Evolutionary conservation across 148 eudicot species (phyloP), one percentile per base, ranked within the genome.

Genomic region (Simmondsia chinensis): DNA sequence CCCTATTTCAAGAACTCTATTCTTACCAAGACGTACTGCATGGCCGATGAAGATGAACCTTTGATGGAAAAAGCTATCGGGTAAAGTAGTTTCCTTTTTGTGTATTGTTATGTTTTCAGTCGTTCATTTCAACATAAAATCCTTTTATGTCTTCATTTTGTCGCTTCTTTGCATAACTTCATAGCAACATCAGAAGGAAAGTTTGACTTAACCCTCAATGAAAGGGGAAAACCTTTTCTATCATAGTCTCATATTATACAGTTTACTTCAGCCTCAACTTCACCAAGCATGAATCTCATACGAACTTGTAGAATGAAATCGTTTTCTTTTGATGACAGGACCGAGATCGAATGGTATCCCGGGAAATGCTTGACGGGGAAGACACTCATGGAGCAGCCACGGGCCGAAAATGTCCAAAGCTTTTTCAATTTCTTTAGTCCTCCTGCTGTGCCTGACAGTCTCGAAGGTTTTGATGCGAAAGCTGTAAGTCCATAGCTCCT

Each of bases 361-460:
- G 95, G 95, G n/a, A 91, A 91, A 63, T 85, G 81, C 57, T 74
- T 91, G 73, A 91, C 95, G 20, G 85, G 79, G 43, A 89, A 85
- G 72, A 48, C 82, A 17, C 56, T 85, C 40, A 91, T 79, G 77
- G 85, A 82, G 64, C 85, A 91, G 69, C 93, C 94, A 15, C 85
- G 74, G 61, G 76, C 86, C 60, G 97, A 91, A 68, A 65, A 48
- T 10, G 85, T 95, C 54, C 83, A 76, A 28, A 91, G 97, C 51
- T 91, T 91, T 63, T 89, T 85, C 69, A 85, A 89, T 63, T 89
- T 91, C 56, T 91, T 91, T 59, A 74, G 47, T 33, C 97, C 95
- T 16, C 95, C 95, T 1, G 63, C 74, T 56, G 87, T 89, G 41
- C 95, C 97, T 2, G 93, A 73, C 14, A 76, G 78, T 15, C 93